phyloP scores from a whole-genome alignment of 73 alveolate genomes.

The Diophrys appendiculata region DNA sequence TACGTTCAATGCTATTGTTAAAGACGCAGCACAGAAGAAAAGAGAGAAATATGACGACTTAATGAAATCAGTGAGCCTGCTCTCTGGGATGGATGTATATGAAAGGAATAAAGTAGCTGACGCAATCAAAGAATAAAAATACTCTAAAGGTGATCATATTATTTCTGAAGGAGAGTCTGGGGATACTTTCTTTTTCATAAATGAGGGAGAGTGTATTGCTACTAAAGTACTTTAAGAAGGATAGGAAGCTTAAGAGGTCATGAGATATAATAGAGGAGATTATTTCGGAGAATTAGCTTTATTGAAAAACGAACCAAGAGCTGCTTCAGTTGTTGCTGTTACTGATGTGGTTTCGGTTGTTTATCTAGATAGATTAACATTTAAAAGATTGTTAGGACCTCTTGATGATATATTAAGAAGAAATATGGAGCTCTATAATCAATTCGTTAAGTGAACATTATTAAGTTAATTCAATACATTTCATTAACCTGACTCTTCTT shows the following conservation, averaged over 20 bases:
- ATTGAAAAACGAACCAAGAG: conserved; percentile 90
- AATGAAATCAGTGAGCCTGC: conserved; percentile 67
- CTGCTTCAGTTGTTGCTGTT: conserved; percentile 76
- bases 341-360: conserved; percentile 58
- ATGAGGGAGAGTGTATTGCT: conserved; percentile 34
- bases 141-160: conserved; percentile 70
- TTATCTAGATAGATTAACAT: conserved; percentile 66
- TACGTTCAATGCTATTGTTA: conserved; percentile 87
- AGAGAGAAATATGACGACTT: conserved; percentile 86
- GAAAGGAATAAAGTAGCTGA: conserved; percentile 85
- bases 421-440: no score
- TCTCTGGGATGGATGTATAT: conserved; percentile 78
- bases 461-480: no score
- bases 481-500: no score
- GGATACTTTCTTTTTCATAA: conserved; percentile 21
- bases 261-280: conserved; percentile 76
- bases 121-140: conserved; percentile 46
- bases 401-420: conserved; percentile 73
- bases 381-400: conserved; percentile 83
- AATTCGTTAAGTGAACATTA: no score
- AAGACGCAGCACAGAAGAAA: conserved; percentile 85
- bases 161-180: conserved; percentile 86
- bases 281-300: conserved; percentile 95
- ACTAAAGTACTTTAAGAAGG: conserved; percentile 50
- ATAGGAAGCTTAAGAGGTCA: conserved; percentile 66